Percentiles rank a stretch among this genome's conserved stretches.
Conservation (phyloP, 306 rosid genomes). For the Castanea mollissima region DNA sequence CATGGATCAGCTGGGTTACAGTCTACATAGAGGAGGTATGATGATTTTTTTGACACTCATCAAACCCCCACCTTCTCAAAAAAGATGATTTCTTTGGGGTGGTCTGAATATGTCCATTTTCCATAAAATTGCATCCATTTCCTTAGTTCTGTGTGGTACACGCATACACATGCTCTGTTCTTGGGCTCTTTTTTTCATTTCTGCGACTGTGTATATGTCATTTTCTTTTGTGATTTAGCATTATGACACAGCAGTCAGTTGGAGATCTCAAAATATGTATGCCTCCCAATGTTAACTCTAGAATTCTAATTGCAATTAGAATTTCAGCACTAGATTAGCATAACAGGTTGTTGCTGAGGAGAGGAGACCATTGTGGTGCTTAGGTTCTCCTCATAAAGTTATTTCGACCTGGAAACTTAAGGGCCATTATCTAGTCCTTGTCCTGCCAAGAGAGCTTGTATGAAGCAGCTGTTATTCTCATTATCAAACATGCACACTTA, state of each 20-base stretch:
- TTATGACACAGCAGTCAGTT: neutral
- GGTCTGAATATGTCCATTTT: neutral
- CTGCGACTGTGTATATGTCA: neutral
- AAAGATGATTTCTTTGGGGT: neutral
- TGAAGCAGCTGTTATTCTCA: too few relatives aligned
- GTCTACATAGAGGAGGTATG: conserved; percentile 76
- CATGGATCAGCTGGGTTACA: conserved; percentile 92
- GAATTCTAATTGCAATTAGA: too few relatives aligned
- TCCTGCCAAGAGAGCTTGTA: too few relatives aligned
- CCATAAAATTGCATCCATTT: neutral
- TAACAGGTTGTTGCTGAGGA: too few relatives aligned
- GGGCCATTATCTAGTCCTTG: too few relatives aligned
- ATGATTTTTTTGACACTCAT: neutral
- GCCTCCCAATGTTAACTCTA: neutral
- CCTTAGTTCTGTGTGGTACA: too few relatives aligned
- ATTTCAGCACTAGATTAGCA: too few relatives aligned
- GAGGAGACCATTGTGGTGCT: too few relatives aligned
- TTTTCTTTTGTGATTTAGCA: neutral
- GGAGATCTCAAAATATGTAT: neutral
- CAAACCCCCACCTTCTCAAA: too few relatives aligned
- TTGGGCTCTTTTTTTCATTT: neutral
- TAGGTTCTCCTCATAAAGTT: too few relatives aligned
- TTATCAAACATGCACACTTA: too few relatives aligned
- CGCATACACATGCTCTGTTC: neutral
- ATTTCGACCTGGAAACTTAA: too few relatives aligned